Percentiles rank a stretch among this genome's conserved stretches.
Evolutionary conservation across 2,329 filamentous ascomycete species (phyloP).

Genomic region (Fusarium staphyleae): DNA sequence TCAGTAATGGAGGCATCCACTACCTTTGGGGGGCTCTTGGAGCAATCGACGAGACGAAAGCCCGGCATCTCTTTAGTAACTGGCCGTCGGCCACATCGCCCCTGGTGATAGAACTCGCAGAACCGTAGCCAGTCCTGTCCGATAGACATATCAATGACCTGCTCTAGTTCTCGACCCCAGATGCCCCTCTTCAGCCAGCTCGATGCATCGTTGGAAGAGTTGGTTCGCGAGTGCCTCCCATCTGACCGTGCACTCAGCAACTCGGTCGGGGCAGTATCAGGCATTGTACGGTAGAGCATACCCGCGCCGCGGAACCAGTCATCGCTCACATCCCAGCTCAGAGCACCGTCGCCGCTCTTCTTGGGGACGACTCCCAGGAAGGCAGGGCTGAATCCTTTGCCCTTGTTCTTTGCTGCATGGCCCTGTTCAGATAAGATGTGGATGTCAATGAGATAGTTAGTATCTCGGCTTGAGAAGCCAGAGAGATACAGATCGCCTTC

Average conservation of each 20-base stretch:
- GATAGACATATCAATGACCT: conserved; percentile 41
- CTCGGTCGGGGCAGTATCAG: conserved; percentile 37
- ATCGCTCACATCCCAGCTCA: conserved; percentile 43
- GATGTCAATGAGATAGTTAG: conserved; percentile 46
- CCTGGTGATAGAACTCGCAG: conserved; percentile 45
- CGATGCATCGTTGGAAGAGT: conserved; percentile 28
- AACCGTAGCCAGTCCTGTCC: conserved; percentile 46
- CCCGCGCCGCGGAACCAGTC: conserved; percentile 46
- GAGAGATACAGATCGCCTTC: conserved; percentile 44
- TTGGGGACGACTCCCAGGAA: conserved; percentile 47
- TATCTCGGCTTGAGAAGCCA: conserved; percentile 46
- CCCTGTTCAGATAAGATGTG: conserved; percentile 44
- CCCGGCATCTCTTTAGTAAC: conserved; percentile 39
- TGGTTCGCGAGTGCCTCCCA: conserved; percentile 30
- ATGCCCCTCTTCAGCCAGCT: conserved; percentile 45
- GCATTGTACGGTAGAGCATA: conserved; percentile 46
- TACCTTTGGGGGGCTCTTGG: conserved; percentile 42
- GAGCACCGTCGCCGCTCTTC: conserved; percentile 40
- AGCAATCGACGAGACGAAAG: conserved; percentile 47
- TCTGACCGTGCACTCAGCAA: conserved; percentile 34
- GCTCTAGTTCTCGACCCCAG: conserved; percentile 46
- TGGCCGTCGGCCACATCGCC: conserved; percentile 43
- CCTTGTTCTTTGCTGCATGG: conserved; percentile 42
- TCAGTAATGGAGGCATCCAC: conserved; percentile 42
- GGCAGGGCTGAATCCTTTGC: conserved; percentile 41